Base-by-base conservation (phyloP, 768 basidiomycete genomes). In the Mrakia blollopis region DNA sequence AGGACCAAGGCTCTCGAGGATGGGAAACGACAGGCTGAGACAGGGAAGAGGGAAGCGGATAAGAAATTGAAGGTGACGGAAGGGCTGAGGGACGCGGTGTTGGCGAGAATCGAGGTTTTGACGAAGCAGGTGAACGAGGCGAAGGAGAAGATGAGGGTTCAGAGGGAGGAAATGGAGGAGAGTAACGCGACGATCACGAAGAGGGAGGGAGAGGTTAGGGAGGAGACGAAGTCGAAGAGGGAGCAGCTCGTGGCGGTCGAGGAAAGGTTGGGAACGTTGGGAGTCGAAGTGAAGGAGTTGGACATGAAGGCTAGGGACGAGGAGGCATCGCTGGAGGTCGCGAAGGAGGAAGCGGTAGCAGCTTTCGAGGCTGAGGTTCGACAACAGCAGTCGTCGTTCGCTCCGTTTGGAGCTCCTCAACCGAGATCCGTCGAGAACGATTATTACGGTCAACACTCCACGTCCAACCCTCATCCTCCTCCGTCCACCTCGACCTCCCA, bases 1-100 rank as follows among this genome's bases (percentile, higher is more conserved):
- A 89, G 90, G 69, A 92, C 91, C 68, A 96, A 95, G 84, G 83
- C 86, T 3, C 85, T 98, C 3, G 96, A 99, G 80, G 96, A 99
- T 82, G 85, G 89, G 73, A 92, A 91, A 83, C 90, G 96, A 44
- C 86, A 86, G 39, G 93, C 94, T 16, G 97, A 99, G 84, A 86
- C 88, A 71, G 84, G 86, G 72, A 91, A 89, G 82, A 87, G 89
- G 63, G 95, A 98, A 67, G 93, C 91, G 6, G 96, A 98, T 84
- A 94, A 92, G 86, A 90, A 90, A 80, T 86, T 95, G 77, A 91
- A 89, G 80, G 86, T 87, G n/a, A 89, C 88, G 23, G 89, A 89
- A 82, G 86, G 81, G 61, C 85, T 87, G 78, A 88, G 90, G 47
- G 90, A 92, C 80, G 89, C 86, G 74, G 73, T 80, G 14, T 62